Evolutionary conservation across 371 early-diverging fungal species (phyloP).

Genomic region (Rhizopus arrhizus): DNA sequence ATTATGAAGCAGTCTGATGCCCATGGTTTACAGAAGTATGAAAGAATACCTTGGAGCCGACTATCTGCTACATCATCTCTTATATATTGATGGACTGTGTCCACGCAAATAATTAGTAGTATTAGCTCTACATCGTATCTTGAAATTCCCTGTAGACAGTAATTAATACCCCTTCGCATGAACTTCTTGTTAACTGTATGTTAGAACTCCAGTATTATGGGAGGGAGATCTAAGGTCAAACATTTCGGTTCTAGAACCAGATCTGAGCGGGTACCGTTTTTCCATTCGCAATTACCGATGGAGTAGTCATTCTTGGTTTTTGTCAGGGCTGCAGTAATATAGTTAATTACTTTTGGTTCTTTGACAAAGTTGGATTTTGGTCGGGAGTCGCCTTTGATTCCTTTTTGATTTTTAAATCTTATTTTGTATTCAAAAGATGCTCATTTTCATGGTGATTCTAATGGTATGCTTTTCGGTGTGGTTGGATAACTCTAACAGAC

Average conservation of each 20-base stretch:
- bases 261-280: conserved; percentile 13
- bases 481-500: no score
- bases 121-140: conserved; percentile 12
- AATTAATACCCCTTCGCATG: conserved; percentile 15
- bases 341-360: conserved; percentile 13
- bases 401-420: no score
- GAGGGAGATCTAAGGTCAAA: conserved; percentile 17
- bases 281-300: conserved; percentile 15
- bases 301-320: conserved; percentile 12
- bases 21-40: conserved; percentile 9
- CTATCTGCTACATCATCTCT: background rate
- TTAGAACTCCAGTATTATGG: conserved; percentile 15
- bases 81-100: background rate
- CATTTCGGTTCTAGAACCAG: conserved; percentile 17
- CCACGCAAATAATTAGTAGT: conserved; percentile 16
- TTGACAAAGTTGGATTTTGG: no score
- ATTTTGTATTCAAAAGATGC: no score
- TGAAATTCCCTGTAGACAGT: conserved; percentile 14
- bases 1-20: conserved; percentile 9
- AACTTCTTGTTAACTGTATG: conserved; percentile 8
- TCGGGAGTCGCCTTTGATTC: no score
- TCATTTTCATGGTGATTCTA: no score
- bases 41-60: conserved; percentile 1
- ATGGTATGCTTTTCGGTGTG: no score
- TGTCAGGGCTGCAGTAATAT: conserved; percentile 6